A percentile compares a stretch with the other conserved stretches of the same genome.
phyloP scores from a whole-genome alignment of 148 eudicot genomes.

The Diospyros lotus region DNA sequence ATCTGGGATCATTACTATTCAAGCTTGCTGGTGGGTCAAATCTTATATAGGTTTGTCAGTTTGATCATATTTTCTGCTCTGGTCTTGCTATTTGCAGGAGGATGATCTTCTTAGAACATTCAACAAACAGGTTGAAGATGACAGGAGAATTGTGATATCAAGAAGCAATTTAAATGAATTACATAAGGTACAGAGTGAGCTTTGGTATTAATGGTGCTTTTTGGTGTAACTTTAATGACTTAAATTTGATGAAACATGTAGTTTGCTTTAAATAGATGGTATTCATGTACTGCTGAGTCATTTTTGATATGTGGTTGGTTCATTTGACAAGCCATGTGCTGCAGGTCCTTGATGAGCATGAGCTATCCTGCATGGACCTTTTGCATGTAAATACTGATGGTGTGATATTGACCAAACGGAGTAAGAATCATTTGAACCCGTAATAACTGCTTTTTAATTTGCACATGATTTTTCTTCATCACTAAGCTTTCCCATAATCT shows the following conservation, averaged over 20 bases:
- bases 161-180: slow-evolving; percentile 85
- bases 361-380: slow-evolving; percentile 71
- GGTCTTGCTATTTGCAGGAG: slow-evolving; percentile 50
- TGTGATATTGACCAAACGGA: slow-evolving; percentile 66
- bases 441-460: not conserved
- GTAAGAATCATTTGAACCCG: slow-evolving; percentile 40
- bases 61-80: slow-evolving; percentile 8
- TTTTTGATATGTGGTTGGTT: not conserved
- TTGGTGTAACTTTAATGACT: not conserved
- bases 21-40: not conserved
- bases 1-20: too few species aligned
- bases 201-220: not conserved
- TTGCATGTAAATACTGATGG: slow-evolving; percentile 82
- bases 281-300: not conserved
- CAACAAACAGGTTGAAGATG: slow-evolving; percentile 93
- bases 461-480: not conserved
- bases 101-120: slow-evolving; percentile 75
- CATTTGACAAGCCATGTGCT: slow-evolving; percentile 3
- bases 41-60: not conserved
- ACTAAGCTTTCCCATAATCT: not conserved
- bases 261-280: not conserved
- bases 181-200: slow-evolving; percentile 54
- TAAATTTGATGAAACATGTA: not conserved
- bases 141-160: slow-evolving; percentile 78
- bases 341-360: slow-evolving; percentile 92